Base-by-base conservation (phyloP, 306 rosid genomes). In the Oemleria cerasiformis region DNA sequence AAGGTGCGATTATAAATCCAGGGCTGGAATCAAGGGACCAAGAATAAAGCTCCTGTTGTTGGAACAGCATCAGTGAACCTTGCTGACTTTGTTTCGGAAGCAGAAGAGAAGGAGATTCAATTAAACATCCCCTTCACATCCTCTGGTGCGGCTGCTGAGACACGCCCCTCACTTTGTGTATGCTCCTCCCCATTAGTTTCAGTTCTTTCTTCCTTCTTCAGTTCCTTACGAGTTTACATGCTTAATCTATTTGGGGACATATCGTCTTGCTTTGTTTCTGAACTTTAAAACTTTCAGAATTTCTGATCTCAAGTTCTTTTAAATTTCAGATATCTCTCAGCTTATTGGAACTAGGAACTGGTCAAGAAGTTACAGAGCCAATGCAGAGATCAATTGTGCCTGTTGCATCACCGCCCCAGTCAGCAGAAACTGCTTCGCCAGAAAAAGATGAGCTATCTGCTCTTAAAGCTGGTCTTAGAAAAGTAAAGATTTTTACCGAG, bases 381-480 rank as follows among this genome's bases (percentile, higher is more conserved):
- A 92, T 84, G 64, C 88, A 86, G 50, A 88, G 87, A 80, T 78
- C 95, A 13, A 67, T 88, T n/a, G 77, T 86, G n/a, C 86, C 96
- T 60, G 78, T 75, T 59, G 44, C 81, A 41, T 91, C 91, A 21
- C 83, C 87, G 44, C 50, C 87, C 12, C 88, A 73, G 62, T 40
- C 83, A 3, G 89, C 89, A n/a, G 99, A 88, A 50, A 56, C 77
- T 74, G 73, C 63, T 43, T 70, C 86, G 44, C 69, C 75, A 21
- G 97, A 92, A 75, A 95, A 92, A 79, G 99, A 92, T 17, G 99
- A 91, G 68, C 82, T 92, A 77, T 95, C 99, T 50, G 96, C 97
- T 4, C 87, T 95, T 51, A 95, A 92, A 88, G 99, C 99, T 20
- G 96, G 99, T 65, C 92, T 95, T 64, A 83, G 93, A 76, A 92